phyloP scores from a whole-genome alignment of 768 basidiomycete genomes.

The Podaxis carcinomalis region DNA sequence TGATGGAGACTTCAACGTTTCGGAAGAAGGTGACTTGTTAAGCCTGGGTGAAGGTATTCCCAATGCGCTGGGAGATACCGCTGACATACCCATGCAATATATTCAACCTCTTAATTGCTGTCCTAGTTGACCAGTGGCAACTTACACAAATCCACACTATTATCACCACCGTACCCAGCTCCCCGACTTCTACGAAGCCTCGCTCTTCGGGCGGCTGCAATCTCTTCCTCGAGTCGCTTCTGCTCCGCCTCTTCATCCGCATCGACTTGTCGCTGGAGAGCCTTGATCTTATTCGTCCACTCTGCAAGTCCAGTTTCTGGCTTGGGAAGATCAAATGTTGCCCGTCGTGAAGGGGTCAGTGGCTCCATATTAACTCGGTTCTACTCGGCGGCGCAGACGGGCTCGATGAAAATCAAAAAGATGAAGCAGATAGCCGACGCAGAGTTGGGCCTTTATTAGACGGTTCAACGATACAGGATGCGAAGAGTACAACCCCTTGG shows the following conservation, averaged over 20 bases:
- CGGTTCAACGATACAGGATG: neutral
- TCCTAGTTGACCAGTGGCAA: slow-evolving; percentile 10
- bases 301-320: slow-evolving; percentile 70
- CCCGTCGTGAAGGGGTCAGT: slow-evolving; percentile 16
- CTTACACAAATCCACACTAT: slow-evolving; percentile 45
- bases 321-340: slow-evolving; percentile 38
- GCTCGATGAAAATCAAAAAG: neutral
- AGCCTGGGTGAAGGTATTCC: neutral
- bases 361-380: slow-evolving; percentile 3
- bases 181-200: slow-evolving; percentile 45
- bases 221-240: slow-evolving; percentile 59
- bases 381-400: neutral
- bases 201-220: slow-evolving; percentile 50
- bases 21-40: slow-evolving; percentile 15
- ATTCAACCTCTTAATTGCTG: neutral
- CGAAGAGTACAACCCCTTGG: neutral
- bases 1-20: slow-evolving; percentile 20
- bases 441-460: neutral
- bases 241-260: slow-evolving; percentile 78
- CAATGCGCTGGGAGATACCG: neutral
- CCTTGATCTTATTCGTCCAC: slow-evolving; percentile 79
- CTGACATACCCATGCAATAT: neutral
- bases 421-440: neutral
- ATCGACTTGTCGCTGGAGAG: slow-evolving; percentile 76
- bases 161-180: slow-evolving; percentile 29